phyloP scores from a whole-genome alignment of 768 basidiomycete genomes.

The Termitomyces sp. region DNA sequence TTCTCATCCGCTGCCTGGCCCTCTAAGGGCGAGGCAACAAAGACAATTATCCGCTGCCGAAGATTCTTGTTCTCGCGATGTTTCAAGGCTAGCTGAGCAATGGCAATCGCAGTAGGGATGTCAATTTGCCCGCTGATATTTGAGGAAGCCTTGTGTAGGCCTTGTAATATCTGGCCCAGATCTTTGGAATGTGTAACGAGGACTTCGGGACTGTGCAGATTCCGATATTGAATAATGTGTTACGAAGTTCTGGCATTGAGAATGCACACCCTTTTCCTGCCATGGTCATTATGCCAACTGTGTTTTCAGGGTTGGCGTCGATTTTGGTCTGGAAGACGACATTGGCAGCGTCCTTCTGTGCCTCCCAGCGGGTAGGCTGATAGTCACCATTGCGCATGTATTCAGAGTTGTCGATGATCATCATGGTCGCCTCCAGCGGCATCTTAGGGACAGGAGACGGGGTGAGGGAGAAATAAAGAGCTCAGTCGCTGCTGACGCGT shows the following conservation, averaged over 20 bases:
- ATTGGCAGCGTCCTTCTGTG: conserved; percentile 89
- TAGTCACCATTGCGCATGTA: conserved; percentile 97
- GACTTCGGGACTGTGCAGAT: conserved; percentile 72
- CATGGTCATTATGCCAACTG: conserved; percentile 98
- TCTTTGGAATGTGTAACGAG: conserved; percentile 96
- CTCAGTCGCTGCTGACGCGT: conserved; percentile 25
- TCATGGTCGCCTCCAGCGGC: conserved; percentile 97
- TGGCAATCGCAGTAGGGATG: conserved; percentile 84
- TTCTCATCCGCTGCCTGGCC: conserved; percentile 69
- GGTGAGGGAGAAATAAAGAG: conserved; percentile 7
- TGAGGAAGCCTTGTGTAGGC: conserved; percentile 61
- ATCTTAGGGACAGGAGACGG: conserved; percentile 40
- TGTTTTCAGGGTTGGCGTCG: conserved; percentile 95
- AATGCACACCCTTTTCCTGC: conserved; percentile 83
- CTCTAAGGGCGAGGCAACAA: conserved; percentile 85
- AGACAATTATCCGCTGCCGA: conserved; percentile 91
- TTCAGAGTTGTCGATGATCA: conserved; percentile 96
- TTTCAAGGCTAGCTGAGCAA: conserved; percentile 95
- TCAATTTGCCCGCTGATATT: conserved; percentile 81
- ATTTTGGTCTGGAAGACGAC: conserved; percentile 90
- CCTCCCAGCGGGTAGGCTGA: conserved; percentile 78
- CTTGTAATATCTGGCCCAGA: conserved; percentile 84
- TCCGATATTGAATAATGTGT: neutral
- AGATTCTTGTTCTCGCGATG: conserved; percentile 98
- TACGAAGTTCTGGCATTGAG: too few relatives aligned